Evolutionary conservation across 2,329 filamentous ascomycete genomes (phyloP), one percentile per base, ranked within the genome.

Genomic region (Neofusicoccum ribis): DNA sequence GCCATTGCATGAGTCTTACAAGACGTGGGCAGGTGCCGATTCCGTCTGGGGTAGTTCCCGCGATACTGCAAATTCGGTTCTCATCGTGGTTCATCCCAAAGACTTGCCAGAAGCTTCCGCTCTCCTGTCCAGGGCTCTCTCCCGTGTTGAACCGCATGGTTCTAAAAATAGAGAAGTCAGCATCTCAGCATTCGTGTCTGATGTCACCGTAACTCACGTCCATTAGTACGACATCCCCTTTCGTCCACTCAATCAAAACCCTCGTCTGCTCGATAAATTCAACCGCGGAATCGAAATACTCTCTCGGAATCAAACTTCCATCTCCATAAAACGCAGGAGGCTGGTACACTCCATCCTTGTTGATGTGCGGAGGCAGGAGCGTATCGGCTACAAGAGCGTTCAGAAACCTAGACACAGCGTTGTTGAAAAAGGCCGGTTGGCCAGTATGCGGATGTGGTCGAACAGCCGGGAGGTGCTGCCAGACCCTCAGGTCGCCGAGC

Each of bases 131-230:
- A 67, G 1, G 66, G 66, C 43, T 66, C 64, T 34, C 66, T 60
- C n/a, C 51, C 64, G 54, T 67, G 66, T 39, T 67, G 66, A 8
- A 67, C 66, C 5, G 63, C 50, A 36, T 59, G 23, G 34, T 67
- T 67, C 52, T 23, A 23, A 23, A 23, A 23, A 23, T 56, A n/a
- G 14, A 15, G 23, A 2, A 43, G 52, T 43, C 20, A 56, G 23
- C 37, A 7, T 8, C 6, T 17, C 20, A 17, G 4, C 37, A 9
- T 6, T 20, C 9, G 9, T 2, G 9, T 8, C 20, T 20, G 14
- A 3, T 15, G 15, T 3, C 5, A 31, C 4, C 3, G 5, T 2
- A 23, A 43, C 52, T 43, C 31, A 56, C 37, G 27, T 67, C 64
- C 8, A 67, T 11, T 15, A 67, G 36, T 12, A 66, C 3, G 11